Evolutionary conservation across 768 basidiomycete species (phyloP), one percentile per base, ranked within the genome.

Genomic region (Candolleomyces eurysporus): DNA sequence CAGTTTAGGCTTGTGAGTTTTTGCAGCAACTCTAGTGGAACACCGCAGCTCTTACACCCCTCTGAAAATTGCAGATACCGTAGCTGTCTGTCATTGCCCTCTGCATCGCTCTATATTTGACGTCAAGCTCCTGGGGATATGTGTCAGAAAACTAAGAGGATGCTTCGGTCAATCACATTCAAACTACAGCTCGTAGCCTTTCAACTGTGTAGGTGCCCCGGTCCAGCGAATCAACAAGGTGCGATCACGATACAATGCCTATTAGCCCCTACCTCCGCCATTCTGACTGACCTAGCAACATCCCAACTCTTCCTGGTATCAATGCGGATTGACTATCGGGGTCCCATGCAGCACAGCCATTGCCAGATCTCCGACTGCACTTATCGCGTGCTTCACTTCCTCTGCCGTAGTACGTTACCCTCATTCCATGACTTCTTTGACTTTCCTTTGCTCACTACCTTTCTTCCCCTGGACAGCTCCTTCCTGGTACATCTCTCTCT

Each of bases 251-350:
- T 9, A 32, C 32, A 9, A 32, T n/a, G 9, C 9, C 5, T 32
- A 32, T 9, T 32, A 4, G 4, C 32, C 9, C 9, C 32, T 32
- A 5, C 32, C 32, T 32, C 9, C 32, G 32, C 4, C 9, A 32
- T 32, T 32, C 31, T 19, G 5, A 7, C 31, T n/a, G 10, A 22
- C 64, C 16, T n/a, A 49, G 19, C 17, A 48, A 30, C 40, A 11
- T 36, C 32, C 14, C 61, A 85, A 84, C 79, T 79, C 66, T 84
- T 86, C 69, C 76, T 85, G 71, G 80, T 82, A 69, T 78, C 78
- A 36, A 78, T 87, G 7, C 87, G 86, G 85, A 70, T 82, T n/a
- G n/a, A n/a, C n/a, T n/a, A n/a, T n/a, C 39, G 82, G 84, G 66
- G 76, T 84, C 54, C 75, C 87, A 30, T 60, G 78, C 36, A 78